phyloP scores from a whole-genome alignment of 1,284 basidiomycete genomes.

The Vanrija pseudolonga region DNA sequence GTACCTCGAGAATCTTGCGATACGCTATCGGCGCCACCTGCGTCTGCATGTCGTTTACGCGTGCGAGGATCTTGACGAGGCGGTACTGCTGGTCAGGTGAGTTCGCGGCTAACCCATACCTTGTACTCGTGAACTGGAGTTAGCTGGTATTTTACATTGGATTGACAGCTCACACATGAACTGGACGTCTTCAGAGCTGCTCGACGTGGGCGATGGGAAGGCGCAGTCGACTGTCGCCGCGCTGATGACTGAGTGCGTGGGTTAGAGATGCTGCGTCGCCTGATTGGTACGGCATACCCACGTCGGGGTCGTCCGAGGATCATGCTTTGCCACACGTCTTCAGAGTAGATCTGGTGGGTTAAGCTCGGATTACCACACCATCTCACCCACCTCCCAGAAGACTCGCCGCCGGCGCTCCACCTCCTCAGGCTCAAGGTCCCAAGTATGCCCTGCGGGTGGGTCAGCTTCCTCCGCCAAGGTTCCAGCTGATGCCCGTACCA shows the following conservation, averaged over 20 bases:
- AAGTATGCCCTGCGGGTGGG: slow-evolving; percentile 7
- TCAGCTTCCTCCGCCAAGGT: too few species aligned
- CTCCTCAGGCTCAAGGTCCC: slow-evolving; percentile 15
- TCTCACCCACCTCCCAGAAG: slow-evolving; percentile 18
- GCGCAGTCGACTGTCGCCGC: too few species aligned
- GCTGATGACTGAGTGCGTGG: too few species aligned
- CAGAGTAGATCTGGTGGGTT: slow-evolving; percentile 7
- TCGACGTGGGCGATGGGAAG: too few species aligned
- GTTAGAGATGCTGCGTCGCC: too few species aligned
- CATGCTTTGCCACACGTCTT: slow-evolving; percentile 16
- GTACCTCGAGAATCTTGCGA: slow-evolving; percentile 3
- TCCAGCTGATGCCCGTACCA: background rate
- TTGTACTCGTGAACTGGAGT: too few species aligned
- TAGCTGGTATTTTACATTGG: too few species aligned
- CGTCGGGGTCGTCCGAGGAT: slow-evolving; percentile 14
- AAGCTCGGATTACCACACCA: background rate
- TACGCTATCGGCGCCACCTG: background rate
- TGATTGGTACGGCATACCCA: background rate
- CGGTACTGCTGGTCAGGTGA: slow-evolving; percentile 7
- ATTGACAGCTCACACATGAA: too few species aligned
- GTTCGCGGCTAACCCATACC: too few species aligned
- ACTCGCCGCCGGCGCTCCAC: slow-evolving; percentile 14
- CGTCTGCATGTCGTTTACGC: slow-evolving; percentile 13
- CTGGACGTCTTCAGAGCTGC: too few species aligned
- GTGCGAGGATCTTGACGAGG: slow-evolving; percentile 5